Conservation (phyloP, 1,284 basidiomycete genomes). For the Rhodotorula sp. region DNA sequence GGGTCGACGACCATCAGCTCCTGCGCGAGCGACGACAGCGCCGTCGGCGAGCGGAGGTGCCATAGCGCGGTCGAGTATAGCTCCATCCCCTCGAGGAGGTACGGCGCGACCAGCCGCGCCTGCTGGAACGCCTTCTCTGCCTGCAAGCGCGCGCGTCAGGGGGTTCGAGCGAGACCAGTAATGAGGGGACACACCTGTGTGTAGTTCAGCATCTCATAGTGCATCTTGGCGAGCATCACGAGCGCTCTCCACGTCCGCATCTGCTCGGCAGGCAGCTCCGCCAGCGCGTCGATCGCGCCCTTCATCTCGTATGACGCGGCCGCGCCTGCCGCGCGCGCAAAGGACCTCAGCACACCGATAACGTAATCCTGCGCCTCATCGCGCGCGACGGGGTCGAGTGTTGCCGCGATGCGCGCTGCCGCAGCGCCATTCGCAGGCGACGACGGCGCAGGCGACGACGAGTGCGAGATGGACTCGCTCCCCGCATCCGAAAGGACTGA, state of each 20-base stretch:
- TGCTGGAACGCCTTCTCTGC: constrained; percentile 82
- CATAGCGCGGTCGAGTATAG: constrained; percentile 90
- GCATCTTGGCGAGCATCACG: constrained; percentile 76
- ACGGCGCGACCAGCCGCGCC: constrained; percentile 75
- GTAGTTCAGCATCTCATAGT: constrained; percentile 86
- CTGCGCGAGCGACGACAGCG: constrained; percentile 85
- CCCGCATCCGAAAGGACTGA: constrained; percentile 32
- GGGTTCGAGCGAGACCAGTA: not conserved
- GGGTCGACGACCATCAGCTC: constrained; percentile 79
- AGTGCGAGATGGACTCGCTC: constrained; percentile 9
- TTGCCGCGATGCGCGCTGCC: constrained; percentile 55
- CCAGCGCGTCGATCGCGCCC: constrained; percentile 71
- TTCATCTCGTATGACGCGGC: constrained; percentile 74
- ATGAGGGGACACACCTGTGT: constrained; percentile 64
- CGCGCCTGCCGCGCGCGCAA: constrained; percentile 72
- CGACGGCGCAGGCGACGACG: constrained; percentile 1
- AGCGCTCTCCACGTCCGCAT: constrained; percentile 68
- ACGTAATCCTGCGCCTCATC: constrained; percentile 67
- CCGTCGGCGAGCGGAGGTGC: constrained; percentile 79
- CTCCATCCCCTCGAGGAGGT: constrained; percentile 86
- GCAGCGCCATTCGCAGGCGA: constrained; percentile 56
- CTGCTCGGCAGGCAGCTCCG: constrained; percentile 71
- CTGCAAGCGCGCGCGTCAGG: constrained; percentile 53
- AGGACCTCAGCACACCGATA: constrained; percentile 74
- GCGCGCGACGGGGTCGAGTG: constrained; percentile 58